Evolutionary conservation across 371 early-diverging fungal species (phyloP).

Genomic region (Mucor racemosus): DNA sequence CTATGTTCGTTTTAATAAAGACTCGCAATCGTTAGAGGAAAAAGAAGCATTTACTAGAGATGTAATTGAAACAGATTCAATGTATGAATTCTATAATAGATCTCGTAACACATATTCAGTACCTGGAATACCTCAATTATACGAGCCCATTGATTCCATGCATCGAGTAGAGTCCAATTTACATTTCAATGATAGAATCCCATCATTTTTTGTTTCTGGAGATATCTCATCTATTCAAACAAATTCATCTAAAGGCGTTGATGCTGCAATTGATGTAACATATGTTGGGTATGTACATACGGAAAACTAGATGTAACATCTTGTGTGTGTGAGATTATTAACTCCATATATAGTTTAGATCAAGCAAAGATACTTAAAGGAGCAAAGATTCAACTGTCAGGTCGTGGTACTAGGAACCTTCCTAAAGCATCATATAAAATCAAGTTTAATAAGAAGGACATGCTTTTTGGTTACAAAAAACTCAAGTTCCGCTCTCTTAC

Average conservation of each 20-base stretch:
- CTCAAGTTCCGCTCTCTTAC: slow-evolving; percentile 35
- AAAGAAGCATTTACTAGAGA: slow-evolving; percentile 21
- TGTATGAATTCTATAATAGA: slow-evolving; percentile 26
- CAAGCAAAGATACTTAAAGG: background rate
- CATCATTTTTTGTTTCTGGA: slow-evolving; percentile 22
- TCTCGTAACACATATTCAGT: slow-evolving; percentile 19
- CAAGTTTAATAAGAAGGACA: slow-evolving; percentile 19
- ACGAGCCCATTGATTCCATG: slow-evolving; percentile 16
- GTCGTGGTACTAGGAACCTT: slow-evolving; percentile 27
- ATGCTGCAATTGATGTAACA: slow-evolving; percentile 1
- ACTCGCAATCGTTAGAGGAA: background rate
- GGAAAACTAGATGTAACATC: background rate
- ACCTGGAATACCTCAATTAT: slow-evolving; percentile 9
- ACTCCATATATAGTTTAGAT: slow-evolving; percentile 1
- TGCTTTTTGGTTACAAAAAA: slow-evolving; percentile 34
- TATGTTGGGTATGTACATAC: slow-evolving; percentile 11
- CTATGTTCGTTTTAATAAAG: slow-evolving; percentile 19
- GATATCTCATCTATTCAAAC: background rate
- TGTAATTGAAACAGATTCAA: slow-evolving; percentile 3
- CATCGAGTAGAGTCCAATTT: slow-evolving; percentile 17
- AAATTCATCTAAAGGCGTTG: slow-evolving; percentile 10
- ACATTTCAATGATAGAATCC: slow-evolving; percentile 24
- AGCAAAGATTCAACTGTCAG: slow-evolving; percentile 23
- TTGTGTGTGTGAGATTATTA: background rate
- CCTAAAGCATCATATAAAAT: slow-evolving; percentile 31